phyloP scores from a whole-genome alignment of 164 flowering plant species.

The Tetrastigma voinierianum region DNA sequence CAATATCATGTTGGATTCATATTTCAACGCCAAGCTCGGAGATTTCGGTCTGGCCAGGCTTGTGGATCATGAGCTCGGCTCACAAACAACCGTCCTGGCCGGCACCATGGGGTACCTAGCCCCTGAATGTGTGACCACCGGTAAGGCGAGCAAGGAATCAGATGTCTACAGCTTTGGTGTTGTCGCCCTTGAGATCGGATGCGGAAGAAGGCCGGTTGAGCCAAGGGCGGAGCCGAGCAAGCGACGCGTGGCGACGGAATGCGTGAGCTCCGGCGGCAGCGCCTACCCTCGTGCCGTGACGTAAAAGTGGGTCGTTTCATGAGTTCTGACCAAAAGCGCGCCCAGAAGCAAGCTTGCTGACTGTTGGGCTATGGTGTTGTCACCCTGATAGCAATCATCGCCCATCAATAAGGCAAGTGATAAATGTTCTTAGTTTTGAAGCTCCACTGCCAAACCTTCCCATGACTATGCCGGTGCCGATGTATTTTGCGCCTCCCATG shows the following conservation, averaged over 20 bases:
- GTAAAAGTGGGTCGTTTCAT: no score
- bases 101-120: slow-evolving; percentile 59
- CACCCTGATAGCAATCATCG: slow-evolving; percentile 39
- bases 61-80: slow-evolving; percentile 13
- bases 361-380: slow-evolving; percentile 52
- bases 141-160: slow-evolving; percentile 51
- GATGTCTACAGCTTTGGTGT: slow-evolving; percentile 60
- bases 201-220: slow-evolving; percentile 37
- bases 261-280: no score
- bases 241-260: no score
- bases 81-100: slow-evolving; percentile 25
- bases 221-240: no score
- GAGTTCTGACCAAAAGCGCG: no score
- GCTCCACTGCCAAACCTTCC: slow-evolving; percentile 47
- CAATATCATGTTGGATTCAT: slow-evolving; percentile 37
- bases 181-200: slow-evolving; percentile 49
- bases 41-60: slow-evolving; percentile 37
- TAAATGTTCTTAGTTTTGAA: slow-evolving; percentile 35
- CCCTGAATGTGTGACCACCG: slow-evolving; percentile 35
- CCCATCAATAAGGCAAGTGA: slow-evolving; percentile 48
- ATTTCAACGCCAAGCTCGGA: slow-evolving; percentile 32
- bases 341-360: no score
- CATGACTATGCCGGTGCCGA: slow-evolving; percentile 39
- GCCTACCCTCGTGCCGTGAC: no score
- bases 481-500: slow-evolving; percentile 25